Percentiles rank a stretch among this genome's conserved stretches.
Evolutionary conservation across 2,329 filamentous ascomycete species (phyloP).

Genomic region (Ophiostoma novo-ulmi): DNA sequence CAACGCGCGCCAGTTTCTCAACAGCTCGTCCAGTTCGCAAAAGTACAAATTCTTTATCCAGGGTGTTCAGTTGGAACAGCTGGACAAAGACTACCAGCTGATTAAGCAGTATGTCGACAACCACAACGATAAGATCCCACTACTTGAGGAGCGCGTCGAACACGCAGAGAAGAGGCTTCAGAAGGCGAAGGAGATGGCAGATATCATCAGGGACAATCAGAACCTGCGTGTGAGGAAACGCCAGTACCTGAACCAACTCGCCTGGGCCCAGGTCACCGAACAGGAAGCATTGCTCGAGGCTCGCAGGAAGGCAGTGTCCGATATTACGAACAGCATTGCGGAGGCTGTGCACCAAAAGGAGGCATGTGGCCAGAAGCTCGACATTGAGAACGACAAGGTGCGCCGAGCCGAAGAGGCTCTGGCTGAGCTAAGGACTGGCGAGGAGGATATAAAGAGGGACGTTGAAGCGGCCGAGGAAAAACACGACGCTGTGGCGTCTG

Average conservation of each 20-base stretch:
- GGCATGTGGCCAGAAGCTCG: conserved; percentile 47
- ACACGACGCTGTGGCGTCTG: conserved; percentile 37
- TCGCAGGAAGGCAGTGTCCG: conserved; percentile 32
- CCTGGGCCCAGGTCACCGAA: conserved; percentile 83
- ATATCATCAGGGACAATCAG: conserved; percentile 61
- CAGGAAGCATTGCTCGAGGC: conserved; percentile 54
- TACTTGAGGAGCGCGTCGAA: conserved; percentile 58
- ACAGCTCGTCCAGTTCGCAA: conserved; percentile 69
- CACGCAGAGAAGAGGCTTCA: conserved; percentile 43
- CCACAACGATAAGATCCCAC: conserved; percentile 58
- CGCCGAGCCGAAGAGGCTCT: conserved; percentile 38
- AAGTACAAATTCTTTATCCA: conserved; percentile 98
- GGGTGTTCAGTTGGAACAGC: conserved; percentile 85
- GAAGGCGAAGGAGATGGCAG: conserved; percentile 59
- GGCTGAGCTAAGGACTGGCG: conserved; percentile 43
- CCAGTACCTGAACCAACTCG: conserved; percentile 60
- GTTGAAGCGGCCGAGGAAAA: conserved; percentile 47
- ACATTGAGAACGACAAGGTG: conserved; percentile 44
- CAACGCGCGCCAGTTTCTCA: conserved; percentile 87
- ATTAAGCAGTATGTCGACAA: conserved; percentile 73
- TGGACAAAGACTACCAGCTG: conserved; percentile 85
- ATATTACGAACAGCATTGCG: conserved; percentile 41
- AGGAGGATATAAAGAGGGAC: conserved; percentile 45
- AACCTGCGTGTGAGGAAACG: conserved; percentile 57
- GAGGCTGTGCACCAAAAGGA: conserved; percentile 37